phyloP scores from a whole-genome alignment of 768 basidiomycete species.

The Mrakia blollopis region DNA sequence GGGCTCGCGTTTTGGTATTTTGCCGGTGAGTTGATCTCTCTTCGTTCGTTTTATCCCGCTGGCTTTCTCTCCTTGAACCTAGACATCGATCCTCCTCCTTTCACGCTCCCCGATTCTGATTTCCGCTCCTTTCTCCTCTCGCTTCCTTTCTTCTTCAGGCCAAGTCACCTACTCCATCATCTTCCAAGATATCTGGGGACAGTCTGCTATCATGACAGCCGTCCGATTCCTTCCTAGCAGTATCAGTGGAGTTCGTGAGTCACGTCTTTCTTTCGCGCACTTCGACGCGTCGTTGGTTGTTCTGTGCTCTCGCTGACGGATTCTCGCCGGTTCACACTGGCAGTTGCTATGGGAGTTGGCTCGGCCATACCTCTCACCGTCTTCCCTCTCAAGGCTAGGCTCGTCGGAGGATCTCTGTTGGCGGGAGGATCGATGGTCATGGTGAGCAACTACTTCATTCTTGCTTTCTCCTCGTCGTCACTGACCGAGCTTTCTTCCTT shows the following conservation, averaged over 20 bases:
- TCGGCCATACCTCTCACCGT: not conserved
- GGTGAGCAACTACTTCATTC: not conserved
- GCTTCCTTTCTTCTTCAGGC: not conserved
- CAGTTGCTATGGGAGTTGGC: not conserved
- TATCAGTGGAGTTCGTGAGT: not conserved
- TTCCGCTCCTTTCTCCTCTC: not conserved
- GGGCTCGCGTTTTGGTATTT: constrained; percentile 16
- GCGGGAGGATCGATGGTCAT: not conserved
- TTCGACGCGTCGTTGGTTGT: no score
- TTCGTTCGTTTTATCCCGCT: not conserved
- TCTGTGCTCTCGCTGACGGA: not conserved
- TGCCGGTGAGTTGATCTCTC: not conserved
- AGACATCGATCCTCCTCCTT: no score
- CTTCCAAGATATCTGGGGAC: constrained; percentile 12
- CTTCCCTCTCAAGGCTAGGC: not conserved
- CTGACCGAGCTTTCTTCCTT: not conserved
- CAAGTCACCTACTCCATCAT: constrained; percentile 14
- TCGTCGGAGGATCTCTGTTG: not conserved
- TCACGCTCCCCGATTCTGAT: no score
- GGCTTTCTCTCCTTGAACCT: not conserved
- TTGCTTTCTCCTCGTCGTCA: not conserved
- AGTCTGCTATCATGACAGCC: constrained; percentile 12
- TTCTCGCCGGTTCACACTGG: not conserved
- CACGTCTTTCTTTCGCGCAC: not conserved
- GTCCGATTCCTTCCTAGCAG: constrained; percentile 17